Base-by-base conservation (phyloP, 345 rosid species). In the Aurinia saxatilis region DNA sequence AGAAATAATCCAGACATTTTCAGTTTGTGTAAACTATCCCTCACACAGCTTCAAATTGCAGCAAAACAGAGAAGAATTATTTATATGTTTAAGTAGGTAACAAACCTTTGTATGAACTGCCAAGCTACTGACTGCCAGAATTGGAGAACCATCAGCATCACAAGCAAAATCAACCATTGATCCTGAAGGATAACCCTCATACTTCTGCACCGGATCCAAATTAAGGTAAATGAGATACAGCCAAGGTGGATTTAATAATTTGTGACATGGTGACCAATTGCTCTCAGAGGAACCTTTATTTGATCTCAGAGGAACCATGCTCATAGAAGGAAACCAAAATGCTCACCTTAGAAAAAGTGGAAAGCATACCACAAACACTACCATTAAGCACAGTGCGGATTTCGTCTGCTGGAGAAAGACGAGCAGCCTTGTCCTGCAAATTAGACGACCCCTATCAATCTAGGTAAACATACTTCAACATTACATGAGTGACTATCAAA, bases 81-180 rank as follows among this genome's bases (percentile, higher is more conserved):
- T 4, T 37, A 44, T 45, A 34, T 17, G 46, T 18, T 56, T 21
- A 47, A 31, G 31, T 13, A 33, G 48, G 35, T 49, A 34, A 50
- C 59, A 66, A 75, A 90, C 99, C 95, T 84, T 93, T 4, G 95
- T 54, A 73, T 87, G 99, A 55, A 78, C 78, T 11, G 99, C 95
- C 73, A 90, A 71, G 80, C 81, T 87, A 80, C 96, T 90, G 63
- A 87, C 75, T 40, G 96, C 96, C 35, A 90, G 49, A 56, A 90
- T 79, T 6, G 95, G 91, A 80, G 85, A 81, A 74, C 96, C 97
- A 82, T 81, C 86, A 45, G 75, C 80, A 71, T 81, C 97, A 64
- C 91, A 85, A 11, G 96, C 93, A 77, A 85, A 87, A 76, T 89
- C 99, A 67, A 93, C 95, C 90, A 84, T 78, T 3, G 91, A 81